Evolutionary conservation across 2,329 filamentous ascomycete species (phyloP).

Genomic region (Zalaria obscura): DNA sequence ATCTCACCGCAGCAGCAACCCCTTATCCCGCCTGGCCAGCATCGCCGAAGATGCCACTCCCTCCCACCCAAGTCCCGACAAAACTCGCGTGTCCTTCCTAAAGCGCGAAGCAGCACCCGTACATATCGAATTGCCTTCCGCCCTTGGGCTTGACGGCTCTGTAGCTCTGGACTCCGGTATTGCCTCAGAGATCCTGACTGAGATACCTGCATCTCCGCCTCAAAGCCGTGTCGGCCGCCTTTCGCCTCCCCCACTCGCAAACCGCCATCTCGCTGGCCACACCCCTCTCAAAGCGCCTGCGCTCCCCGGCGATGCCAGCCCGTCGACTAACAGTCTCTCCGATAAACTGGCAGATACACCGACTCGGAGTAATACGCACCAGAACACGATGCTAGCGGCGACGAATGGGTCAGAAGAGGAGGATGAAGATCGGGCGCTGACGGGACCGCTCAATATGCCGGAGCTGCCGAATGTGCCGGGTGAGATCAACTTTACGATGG

Average conservation of each 20-base stretch:
- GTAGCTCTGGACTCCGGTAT: neutral
- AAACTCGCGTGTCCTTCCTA: slow-evolving; percentile 2
- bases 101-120: slow-evolving; percentile 5
- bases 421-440: slow-evolving; percentile 18
- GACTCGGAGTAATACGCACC: slow-evolving; percentile 19
- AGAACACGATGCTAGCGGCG: slow-evolving; percentile 14
- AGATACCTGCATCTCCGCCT: slow-evolving; percentile 15
- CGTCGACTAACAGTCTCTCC: slow-evolving; percentile 8
- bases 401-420: slow-evolving; percentile 8
- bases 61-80: slow-evolving; percentile 8
- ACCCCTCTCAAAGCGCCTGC: slow-evolving; percentile 16
- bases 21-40: slow-evolving; percentile 12
- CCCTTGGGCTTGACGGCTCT: slow-evolving; percentile 6
- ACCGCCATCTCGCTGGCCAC: slow-evolving; percentile 18
- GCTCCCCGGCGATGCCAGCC: slow-evolving; percentile 14
- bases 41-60: slow-evolving; percentile 17
- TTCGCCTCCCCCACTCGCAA: slow-evolving; percentile 16
- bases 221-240: slow-evolving; percentile 7
- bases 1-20: slow-evolving; percentile 6
- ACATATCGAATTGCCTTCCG: slow-evolving; percentile 4
- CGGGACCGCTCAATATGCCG: slow-evolving; percentile 20
- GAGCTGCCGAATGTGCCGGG: slow-evolving; percentile 18
- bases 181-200: slow-evolving; percentile 11
- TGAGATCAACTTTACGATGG: slow-evolving; percentile 20
- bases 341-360: slow-evolving; percentile 20